Base-by-base conservation (phyloP, 805 yeast genomes). In the Priceomyces castillae region DNA sequence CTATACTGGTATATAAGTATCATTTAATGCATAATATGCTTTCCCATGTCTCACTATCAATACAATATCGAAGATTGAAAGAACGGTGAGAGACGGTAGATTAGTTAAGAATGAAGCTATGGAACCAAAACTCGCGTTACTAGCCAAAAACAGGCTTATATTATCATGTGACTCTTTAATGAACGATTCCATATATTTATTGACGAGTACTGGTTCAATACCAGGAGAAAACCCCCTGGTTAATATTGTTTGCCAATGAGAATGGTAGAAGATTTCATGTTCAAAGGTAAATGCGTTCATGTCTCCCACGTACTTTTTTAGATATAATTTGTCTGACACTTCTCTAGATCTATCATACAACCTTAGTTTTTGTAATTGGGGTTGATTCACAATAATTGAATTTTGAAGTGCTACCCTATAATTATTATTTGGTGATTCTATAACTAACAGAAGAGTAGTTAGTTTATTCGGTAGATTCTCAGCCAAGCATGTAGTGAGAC, bases 341-440 rank as follows among this genome's bases (percentile, higher is more conserved):
- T 51, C 50, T 7, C 43, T 43, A 2, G 56, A 44, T 41, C 50
- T 53, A 36, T 59, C 61, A 20, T 46, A 42, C 3, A 57, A 34
- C 20, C 41, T 30, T 15, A 58, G 42, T 2, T 26, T 30, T 14
- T 26, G 20, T 23, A 59, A 30, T 7, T 44, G 35, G 2, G 30
- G 44, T 30, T 55, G 64, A 7, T 39, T 28, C 7, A 30, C 17
- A 7, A 18, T 30, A 7, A 56, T 42, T 1, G 39, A 22, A 7
- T 37, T 25, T n/a, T 40, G 42, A 11, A 58, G 30, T 17, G 40
- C 38, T 11, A 31, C 41, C 3, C 50, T 41, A 17, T 43, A 38
- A 2, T 43, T 46, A 5, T 38, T 20, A 7, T 43, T 51, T 2
- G 51, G 43, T 9, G 50, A 39, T 37, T 55, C 61, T 34, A 51